Evolutionary conservation across 441 rosid species (phyloP).

Genomic region (California macrophylla): DNA sequence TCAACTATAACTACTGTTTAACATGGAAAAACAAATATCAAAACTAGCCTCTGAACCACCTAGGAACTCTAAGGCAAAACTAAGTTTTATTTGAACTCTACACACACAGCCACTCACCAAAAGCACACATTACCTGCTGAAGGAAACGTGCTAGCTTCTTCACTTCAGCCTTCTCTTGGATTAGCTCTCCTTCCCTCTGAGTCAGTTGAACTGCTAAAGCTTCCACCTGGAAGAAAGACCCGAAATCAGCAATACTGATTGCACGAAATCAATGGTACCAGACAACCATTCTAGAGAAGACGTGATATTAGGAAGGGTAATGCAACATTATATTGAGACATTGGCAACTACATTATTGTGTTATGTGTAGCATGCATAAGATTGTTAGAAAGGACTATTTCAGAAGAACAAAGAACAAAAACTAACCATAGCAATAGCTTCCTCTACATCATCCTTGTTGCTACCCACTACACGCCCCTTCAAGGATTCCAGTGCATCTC

Average conservation of each 20-base stretch:
- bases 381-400: not conserved
- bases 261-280: not conserved
- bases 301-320: not conserved
- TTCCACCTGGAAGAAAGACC: constrained; percentile 60
- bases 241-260: constrained; percentile 3
- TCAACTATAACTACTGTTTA: not conserved
- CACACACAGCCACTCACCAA: not conserved
- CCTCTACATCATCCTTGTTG: constrained; percentile 92
- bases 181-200: constrained; percentile 89
- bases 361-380: not conserved
- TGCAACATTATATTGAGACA: not conserved
- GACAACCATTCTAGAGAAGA: not conserved
- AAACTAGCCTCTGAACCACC: not conserved
- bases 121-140: constrained; percentile 55
- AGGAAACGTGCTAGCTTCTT: constrained; percentile 81
- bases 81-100: not conserved
- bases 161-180: constrained; percentile 89
- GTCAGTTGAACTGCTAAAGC: constrained; percentile 89
- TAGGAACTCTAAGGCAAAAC: not conserved
- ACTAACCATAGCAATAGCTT: constrained; percentile 84
- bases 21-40: not conserved
- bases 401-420: not conserved
- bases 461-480: constrained; percentile 81
- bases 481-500: constrained; percentile 82
- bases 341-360: not conserved